phyloP scores from a whole-genome alignment of 306 rosid genomes.

The Trifolium dubium region DNA sequence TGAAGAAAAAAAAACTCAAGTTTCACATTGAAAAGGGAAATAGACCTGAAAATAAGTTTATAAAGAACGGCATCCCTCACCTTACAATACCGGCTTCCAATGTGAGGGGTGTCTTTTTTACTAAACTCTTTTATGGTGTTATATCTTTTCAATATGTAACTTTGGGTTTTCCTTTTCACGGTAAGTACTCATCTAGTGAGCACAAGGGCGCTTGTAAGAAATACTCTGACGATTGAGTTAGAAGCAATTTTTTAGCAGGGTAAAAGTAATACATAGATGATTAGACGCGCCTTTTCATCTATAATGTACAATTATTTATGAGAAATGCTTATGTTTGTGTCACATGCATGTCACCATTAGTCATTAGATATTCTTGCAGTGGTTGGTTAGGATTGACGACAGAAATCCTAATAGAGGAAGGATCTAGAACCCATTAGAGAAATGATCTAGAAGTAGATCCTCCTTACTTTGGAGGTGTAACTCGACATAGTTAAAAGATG shows the following conservation, averaged over 20 bases:
- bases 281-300: background rate
- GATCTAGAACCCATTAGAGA: background rate
- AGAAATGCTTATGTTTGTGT: background rate
- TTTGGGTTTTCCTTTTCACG: too few relatives aligned
- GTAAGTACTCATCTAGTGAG: background rate
- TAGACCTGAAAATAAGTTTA: too few relatives aligned
- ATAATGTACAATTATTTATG: background rate
- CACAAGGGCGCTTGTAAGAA: background rate
- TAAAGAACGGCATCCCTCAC: too few relatives aligned
- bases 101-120: too few relatives aligned
- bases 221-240: background rate
- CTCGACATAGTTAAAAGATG: background rate
- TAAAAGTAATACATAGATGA: background rate
- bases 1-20: background rate
- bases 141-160: too few relatives aligned
- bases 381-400: background rate
- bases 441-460: background rate
- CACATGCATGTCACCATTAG: background rate
- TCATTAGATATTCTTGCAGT: background rate
- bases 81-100: too few relatives aligned
- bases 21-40: too few relatives aligned
- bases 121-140: background rate
- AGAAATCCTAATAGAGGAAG: background rate
- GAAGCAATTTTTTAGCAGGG: background rate
- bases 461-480: background rate